Conservation (phyloP, 371 early-diverging fungal genomes). For the Mucor mucedo region DNA sequence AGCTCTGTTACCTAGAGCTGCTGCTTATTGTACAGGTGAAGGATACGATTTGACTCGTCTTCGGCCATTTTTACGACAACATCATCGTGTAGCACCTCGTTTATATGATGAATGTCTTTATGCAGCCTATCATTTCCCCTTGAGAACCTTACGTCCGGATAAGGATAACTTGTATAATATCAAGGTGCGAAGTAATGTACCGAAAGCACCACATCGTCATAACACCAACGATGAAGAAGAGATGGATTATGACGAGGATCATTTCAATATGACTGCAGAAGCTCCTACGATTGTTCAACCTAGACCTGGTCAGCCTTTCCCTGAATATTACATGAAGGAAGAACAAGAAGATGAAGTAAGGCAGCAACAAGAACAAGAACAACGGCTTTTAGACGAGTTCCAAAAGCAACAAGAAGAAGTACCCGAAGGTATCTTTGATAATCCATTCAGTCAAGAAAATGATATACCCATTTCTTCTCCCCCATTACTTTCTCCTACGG, state of each 20-base stretch:
- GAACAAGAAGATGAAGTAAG: constrained; percentile 1
- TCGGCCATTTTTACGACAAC: constrained; percentile 58
- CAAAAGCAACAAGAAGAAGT: constrained; percentile 10
- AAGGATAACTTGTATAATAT: constrained; percentile 51
- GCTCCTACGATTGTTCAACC: constrained; percentile 15
- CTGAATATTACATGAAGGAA: constrained; percentile 21
- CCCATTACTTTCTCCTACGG: neutral
- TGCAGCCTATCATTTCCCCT: constrained; percentile 67
- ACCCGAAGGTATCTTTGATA: constrained; percentile 5
- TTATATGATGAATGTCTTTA: constrained; percentile 70
- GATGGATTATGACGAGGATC: constrained; percentile 52
- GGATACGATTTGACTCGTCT: constrained; percentile 69
- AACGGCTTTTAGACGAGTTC: constrained; percentile 11
- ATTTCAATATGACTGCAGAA: constrained; percentile 20
- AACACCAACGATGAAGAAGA: constrained; percentile 42
- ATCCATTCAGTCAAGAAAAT: constrained; percentile 2
- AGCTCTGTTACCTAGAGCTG: constrained; percentile 74
- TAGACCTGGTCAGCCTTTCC: constrained; percentile 26
- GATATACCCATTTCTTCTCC: neutral
- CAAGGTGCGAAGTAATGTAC: constrained; percentile 33
- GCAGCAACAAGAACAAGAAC: constrained; percentile 13
- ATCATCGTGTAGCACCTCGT: constrained; percentile 59
- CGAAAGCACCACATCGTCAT: constrained; percentile 1
- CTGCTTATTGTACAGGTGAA: constrained; percentile 90
- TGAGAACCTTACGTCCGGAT: constrained; percentile 52